Evolutionary conservation across 768 basidiomycete species (phyloP).

Genomic region (Coprinellus aureogranulatus): DNA sequence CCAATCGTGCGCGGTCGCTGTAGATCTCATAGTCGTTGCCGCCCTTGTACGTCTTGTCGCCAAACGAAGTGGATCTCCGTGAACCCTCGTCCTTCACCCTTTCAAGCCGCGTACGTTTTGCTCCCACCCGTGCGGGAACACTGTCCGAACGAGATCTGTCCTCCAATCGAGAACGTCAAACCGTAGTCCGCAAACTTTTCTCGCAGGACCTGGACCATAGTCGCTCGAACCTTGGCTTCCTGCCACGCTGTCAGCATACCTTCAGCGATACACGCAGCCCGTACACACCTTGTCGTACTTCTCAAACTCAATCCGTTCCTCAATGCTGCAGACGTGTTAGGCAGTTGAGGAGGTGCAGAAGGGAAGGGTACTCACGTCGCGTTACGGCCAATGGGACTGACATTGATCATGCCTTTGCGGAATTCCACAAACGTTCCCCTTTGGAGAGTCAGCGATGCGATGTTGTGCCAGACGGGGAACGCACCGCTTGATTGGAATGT

Average conservation of each 20-base stretch:
- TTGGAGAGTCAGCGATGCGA: neutral
- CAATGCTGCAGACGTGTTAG: conserved; percentile 46
- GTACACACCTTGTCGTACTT: conserved; percentile 72
- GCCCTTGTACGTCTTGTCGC: conserved; percentile 91
- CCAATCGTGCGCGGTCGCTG: conserved; percentile 81
- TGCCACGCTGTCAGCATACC: conserved; percentile 24
- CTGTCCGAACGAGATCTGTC: conserved; percentile 94
- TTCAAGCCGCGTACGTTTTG: conserved; percentile 86
- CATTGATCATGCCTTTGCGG: conserved; percentile 95
- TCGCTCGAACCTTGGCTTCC: conserved; percentile 67
- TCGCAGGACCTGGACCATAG: conserved; percentile 72
- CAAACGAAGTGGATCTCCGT: conserved; percentile 98
- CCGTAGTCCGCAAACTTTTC: conserved; percentile 83
- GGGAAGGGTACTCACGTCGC: conserved; percentile 67
- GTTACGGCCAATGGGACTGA: conserved; percentile 94
- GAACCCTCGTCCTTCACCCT: conserved; percentile 82
- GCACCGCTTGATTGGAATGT: conserved; percentile 91
- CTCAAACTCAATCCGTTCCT: conserved; percentile 80
- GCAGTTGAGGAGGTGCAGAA: neutral
- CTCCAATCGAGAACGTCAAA: conserved; percentile 90
- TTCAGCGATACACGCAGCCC: neutral
- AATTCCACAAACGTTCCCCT: conserved; percentile 97
- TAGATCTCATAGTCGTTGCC: conserved; percentile 96
- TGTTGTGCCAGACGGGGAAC: neutral
- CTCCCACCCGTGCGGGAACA: conserved; percentile 94